Evolutionary conservation across 1,284 basidiomycete species (phyloP), one percentile per base, ranked within the genome.

Genomic region (Ganoderma lucidum): DNA sequence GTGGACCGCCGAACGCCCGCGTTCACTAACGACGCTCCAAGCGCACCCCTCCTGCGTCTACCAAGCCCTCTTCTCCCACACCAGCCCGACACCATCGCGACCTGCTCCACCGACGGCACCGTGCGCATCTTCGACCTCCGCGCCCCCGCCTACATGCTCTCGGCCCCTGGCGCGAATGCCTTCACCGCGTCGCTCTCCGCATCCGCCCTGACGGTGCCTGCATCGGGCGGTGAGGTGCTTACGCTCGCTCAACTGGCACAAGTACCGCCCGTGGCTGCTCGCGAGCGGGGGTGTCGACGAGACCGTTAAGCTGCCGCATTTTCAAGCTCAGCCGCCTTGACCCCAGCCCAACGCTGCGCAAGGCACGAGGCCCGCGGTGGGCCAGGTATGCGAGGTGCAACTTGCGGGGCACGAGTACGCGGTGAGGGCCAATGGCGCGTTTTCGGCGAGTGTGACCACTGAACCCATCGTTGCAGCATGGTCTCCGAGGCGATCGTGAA

Each of bases 161-260:
- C 78, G 61, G 75, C 68, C 4, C 74, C 75, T 5, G 67, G 71
- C 17, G 66, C 79, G 28, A 88, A 89, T 78, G 79, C 81, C 51
- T 93, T 92, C 75, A 88, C 89, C 6, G 82, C 85, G 65, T 91
- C 92, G 1, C 77, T 91, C 39, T 83, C 90, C 12, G 86, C 90
- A 6, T 86, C 92, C 3, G 88, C 85, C 28, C 84, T 93, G 67
- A 93, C 92, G 6, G 80, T 93, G 10, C 92, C 92, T 37, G 92
- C 90, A 2, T 90, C 91, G 3, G 85, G 86, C 2, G 89, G 88
- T 1, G 93, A 95, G 78, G 80, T 94, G 12, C 87, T 97, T n/a
- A 87, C 90, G 9, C 79, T 97, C 42, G 96, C 79, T 97, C 42
- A 96, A 97, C 75, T 97, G 96, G 95, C 97, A 97, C 82, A 97